Base-by-base conservation (phyloP, 2,329 filamentous ascomycete genomes). In the Geosmithia flava region DNA sequence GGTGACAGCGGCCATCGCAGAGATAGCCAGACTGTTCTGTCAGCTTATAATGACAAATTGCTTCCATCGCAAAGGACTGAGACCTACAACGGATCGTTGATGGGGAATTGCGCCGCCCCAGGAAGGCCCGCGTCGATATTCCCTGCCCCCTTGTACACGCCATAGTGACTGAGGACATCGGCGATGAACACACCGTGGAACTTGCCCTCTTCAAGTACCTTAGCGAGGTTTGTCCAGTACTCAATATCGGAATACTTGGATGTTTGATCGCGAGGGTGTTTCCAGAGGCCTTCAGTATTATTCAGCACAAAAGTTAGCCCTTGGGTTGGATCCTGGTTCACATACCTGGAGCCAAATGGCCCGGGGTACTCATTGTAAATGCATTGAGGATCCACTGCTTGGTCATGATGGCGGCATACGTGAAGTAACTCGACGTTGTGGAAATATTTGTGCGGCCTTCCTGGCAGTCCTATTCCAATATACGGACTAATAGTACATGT, bases 131-230 rank as follows among this genome's bases (percentile, higher is more conserved):
- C 45, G n/a, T 52, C 45, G 20, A 55, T 49, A 27, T 50, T 55
- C 15, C 50, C 41, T 8, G 51, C 48, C 1, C 53, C 54, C 19
- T 55, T 50, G 47, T 55, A 55, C 15, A 55, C 49, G 29, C 52
- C 69, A 55, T 72, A 71, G 17, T 64, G 62, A 2, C 69, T 68
- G 0, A 73, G 60, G 2, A 72, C 67, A 50, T 74, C 72, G 3
- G 72, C 72, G 44, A 75, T 65, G 59, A 75, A 75, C 41, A 75
- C 65, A 8, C 65, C 69, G 50, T 74, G 70, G 51, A 74, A 73
- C 29, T 70, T 70, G 20, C 68, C 69, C 13, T 64, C 63, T 17
- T 42, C 41, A 41, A 74, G 69, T 2, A 74, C 61, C 47, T 71
- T 63, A 1, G 71, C 72, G 1, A 75, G 54, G 1, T 63, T 54